phyloP scores from a whole-genome alignment of 495 filamentous ascomycete genomes.

The Immersiella caudata region DNA sequence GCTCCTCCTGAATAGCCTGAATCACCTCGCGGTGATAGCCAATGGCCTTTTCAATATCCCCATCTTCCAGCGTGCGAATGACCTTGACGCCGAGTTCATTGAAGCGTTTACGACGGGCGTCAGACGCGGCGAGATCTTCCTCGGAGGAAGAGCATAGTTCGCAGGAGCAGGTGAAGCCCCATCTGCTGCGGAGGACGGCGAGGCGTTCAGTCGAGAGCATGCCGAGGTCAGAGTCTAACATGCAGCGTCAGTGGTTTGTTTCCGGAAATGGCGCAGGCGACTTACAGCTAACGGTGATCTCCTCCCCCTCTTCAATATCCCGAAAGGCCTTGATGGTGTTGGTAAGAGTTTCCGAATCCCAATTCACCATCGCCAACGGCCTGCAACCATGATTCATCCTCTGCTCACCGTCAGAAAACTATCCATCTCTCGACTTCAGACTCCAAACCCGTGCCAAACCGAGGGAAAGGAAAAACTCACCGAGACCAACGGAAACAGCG shows the following conservation, averaged over 20 bases:
- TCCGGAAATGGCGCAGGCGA: background rate
- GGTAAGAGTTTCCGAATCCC: conserved; percentile 7
- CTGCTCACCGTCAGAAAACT: too few relatives aligned
- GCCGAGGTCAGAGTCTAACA: conserved; percentile 35
- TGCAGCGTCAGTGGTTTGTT: background rate
- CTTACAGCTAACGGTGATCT: conserved; percentile 45
- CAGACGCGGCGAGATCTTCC: conserved; percentile 26
- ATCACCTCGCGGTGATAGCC: too few relatives aligned
- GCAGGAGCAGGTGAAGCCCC: conserved; percentile 44
- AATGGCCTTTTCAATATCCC: too few relatives aligned
- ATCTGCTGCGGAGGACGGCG: conserved; percentile 31
- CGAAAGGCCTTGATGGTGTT: conserved; percentile 37
- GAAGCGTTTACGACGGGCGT: conserved; percentile 33
- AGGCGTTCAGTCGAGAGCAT: conserved; percentile 35
- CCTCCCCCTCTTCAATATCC: conserved; percentile 38
- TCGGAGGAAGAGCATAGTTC: conserved; percentile 35
- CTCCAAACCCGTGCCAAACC: too few relatives aligned
- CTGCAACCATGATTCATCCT: too few relatives aligned
- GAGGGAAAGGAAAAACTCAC: conserved; percentile 19
- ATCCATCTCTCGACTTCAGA: too few relatives aligned
- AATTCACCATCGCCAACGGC: conserved; percentile 1
- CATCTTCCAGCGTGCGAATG: conserved; percentile 3
- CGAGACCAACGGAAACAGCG: conserved; percentile 29
- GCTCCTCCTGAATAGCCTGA: too few relatives aligned
- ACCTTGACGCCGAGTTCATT: conserved; percentile 30